Base-by-base conservation (phyloP, 169 alveolate species). In the Eimeria tenella region DNA sequence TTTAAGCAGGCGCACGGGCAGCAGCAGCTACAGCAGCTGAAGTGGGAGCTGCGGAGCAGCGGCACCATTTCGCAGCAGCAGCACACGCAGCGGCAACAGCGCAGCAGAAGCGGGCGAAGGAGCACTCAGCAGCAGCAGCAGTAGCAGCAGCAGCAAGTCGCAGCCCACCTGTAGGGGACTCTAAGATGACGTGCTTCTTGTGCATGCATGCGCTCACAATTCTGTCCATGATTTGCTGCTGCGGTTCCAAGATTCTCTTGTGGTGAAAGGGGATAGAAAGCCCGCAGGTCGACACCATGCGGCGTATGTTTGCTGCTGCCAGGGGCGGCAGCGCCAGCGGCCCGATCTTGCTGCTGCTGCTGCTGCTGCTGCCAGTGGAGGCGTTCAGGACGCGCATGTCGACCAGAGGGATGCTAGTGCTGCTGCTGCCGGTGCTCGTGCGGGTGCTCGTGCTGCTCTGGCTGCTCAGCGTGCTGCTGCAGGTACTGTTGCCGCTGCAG, bases 161-260 rank as follows among this genome's bases (percentile, higher is more conserved):
- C 62, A 65, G 2, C 77, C 50, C 11, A 60, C 95, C 95, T 52
- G 95, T 83, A 1, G 95, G 95, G 50, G 93, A 6, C 82, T 93
- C 95, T 4, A 93, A 4, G 15, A 93, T 62, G 25, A 81, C 93
- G 68, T 93, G 95, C 23, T 58, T 68, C 84, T 52, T n/a, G 17
- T 17, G 56, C 58, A 79, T 82, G 90, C 93, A 93, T 9, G 95
- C 95, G 53, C n/a, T 19, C 5, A 93, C 68, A 63, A 93, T 50
- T 9, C 62, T 21, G 7, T 56, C 65, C 79, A 93, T 93, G 23
- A 93, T 52, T 63, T 81, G 79, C 82, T 23, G 73, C 71, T 93
- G 95, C 3, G 95, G 93, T 87, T 11, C 19, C 58, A 93, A 93
- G 42, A 70, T 31, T 17, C 23, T 4, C 23, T 7, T 3, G 84